Conservation (phyloP, 2,329 filamentous ascomycete genomes). For the Monosporascus ibericus region DNA sequence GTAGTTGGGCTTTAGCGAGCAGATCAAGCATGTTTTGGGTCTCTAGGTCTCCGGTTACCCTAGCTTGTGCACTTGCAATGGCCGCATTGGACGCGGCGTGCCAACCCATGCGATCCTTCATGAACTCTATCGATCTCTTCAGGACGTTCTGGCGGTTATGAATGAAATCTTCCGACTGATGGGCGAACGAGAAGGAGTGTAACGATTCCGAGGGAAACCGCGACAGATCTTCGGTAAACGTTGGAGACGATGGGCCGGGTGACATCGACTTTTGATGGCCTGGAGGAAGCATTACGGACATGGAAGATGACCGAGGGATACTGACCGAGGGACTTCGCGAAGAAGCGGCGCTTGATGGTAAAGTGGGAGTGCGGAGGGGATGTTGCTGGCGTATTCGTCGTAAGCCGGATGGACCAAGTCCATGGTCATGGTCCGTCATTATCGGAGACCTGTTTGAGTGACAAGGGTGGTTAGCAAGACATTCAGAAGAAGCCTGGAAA, state of each 20-base stretch:
- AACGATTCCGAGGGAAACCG: slow-evolving; percentile 93
- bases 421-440: slow-evolving; percentile 81
- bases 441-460: slow-evolving; percentile 61
- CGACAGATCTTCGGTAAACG: slow-evolving; percentile 79
- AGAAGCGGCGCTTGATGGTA: slow-evolving; percentile 58
- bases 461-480: neutral
- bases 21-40: slow-evolving; percentile 88
- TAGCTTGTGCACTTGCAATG: slow-evolving; percentile 77
- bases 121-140: slow-evolving; percentile 92
- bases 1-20: slow-evolving; percentile 72
- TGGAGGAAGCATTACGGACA: slow-evolving; percentile 59
- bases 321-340: slow-evolving; percentile 54
- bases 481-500: neutral
- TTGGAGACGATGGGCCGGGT: slow-evolving; percentile 64
- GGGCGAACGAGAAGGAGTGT: slow-evolving; percentile 96
- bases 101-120: slow-evolving; percentile 88
- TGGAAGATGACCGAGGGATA: slow-evolving; percentile 63
- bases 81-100: slow-evolving; percentile 63
- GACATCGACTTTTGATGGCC: slow-evolving; percentile 48
- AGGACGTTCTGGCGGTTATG: slow-evolving; percentile 89
- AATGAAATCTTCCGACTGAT: slow-evolving; percentile 87
- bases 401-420: slow-evolving; percentile 76
- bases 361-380: slow-evolving; percentile 56
- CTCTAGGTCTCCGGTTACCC: slow-evolving; percentile 75
- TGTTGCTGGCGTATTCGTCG: slow-evolving; percentile 90